Evolutionary conservation across 2,329 filamentous ascomycete genomes (phyloP), one percentile per base, ranked within the genome.

Genomic region (Pestalotiopsis sp.): DNA sequence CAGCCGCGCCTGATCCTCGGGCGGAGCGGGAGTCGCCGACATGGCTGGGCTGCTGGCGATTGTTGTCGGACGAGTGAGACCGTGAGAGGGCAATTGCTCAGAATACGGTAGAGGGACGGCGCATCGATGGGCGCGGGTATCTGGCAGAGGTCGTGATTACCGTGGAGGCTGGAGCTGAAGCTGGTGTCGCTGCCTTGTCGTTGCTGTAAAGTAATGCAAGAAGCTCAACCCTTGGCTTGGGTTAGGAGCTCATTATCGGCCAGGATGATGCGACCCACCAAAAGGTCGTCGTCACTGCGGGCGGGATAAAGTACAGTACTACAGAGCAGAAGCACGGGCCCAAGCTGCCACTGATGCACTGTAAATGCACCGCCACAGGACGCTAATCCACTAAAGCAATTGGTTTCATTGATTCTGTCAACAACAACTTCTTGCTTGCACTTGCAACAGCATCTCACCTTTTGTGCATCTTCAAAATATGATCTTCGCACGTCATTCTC

Each of bases 1-100:
- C 85, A 99, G 90, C 78, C 95, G 93, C 77, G 93, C 94, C 89
- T 92, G 92, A 83, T 95, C 92, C 83, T 95, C 92, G 74, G 90
- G 86, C 78, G 87, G 87, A 75, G 89, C 86, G 77, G 91, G 89
- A 69, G 84, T 85, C 70, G 85, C 83, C 70, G 82, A 78, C 80
- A 82, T 82, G 69, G 49, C 25, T 58, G 49, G 9, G 36, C n/a
- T 45, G 20, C 45, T 31, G 27, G 64, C 64, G 45, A 7, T 41
- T 38, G 56, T 31, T 23, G 25, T 62, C 31, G 36, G 36, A 20
- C 49, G 36, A 45, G 27, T 13, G 20, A 17, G 14, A 17, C 20
- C 38, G 38, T 39, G 17, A 17, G 27, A 39, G 38, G 13, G 45
- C 45, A 52, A 52, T 52, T 52, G 45, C 17, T 52, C 45, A 52